A percentile compares a stretch with the other conserved stretches of the same genome.
Evolutionary conservation across 805 yeast genomes (phyloP).

Genomic region (Brettanomyces custersianus): DNA sequence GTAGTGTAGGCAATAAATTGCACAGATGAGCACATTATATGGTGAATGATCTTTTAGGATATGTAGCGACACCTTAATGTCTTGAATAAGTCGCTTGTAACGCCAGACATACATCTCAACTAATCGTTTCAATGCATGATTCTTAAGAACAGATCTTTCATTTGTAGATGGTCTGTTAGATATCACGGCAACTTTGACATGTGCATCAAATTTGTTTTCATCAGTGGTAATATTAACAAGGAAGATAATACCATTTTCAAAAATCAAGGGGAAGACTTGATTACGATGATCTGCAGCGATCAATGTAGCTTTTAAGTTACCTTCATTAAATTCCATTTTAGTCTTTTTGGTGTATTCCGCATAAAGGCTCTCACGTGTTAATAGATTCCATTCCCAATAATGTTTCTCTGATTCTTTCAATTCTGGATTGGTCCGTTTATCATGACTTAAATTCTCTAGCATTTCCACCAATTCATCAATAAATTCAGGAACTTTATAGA

Average conservation of each 20-base stretch:
- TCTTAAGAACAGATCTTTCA: slow-evolving; percentile 20
- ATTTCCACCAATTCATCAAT: slow-evolving; percentile 24
- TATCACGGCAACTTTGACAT: slow-evolving; percentile 19
- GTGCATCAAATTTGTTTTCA: slow-evolving; percentile 8
- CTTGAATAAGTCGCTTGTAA: slow-evolving; percentile 16
- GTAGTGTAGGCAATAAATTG: slow-evolving; percentile 22
- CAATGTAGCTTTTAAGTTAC: slow-evolving; percentile 18
- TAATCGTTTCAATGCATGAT: slow-evolving; percentile 19
- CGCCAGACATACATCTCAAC: slow-evolving; percentile 26
- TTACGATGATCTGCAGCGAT: slow-evolving; percentile 17
- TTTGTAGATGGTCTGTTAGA: slow-evolving; percentile 15
- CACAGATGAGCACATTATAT: slow-evolving; percentile 19
- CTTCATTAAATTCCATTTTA: slow-evolving; percentile 24
- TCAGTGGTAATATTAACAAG: slow-evolving; percentile 16
- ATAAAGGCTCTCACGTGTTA: slow-evolving; percentile 20
- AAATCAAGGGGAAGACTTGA: slow-evolving; percentile 24
- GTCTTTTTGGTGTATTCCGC: slow-evolving; percentile 19
- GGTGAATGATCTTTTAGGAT: slow-evolving; percentile 12
- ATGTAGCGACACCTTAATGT: slow-evolving; percentile 16
- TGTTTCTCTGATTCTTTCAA: slow-evolving; percentile 6
- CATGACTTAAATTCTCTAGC: slow-evolving; percentile 20
- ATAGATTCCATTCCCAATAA: slow-evolving; percentile 13
- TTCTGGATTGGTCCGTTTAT: slow-evolving; percentile 8
- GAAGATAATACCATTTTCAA: slow-evolving; percentile 22
- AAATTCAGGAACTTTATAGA: slow-evolving; percentile 17